Evolutionary conservation across 2,329 filamentous ascomycete species (phyloP), one percentile per base, ranked within the genome.

Genomic region (Nothophaeocryptopus gaeumannii): DNA sequence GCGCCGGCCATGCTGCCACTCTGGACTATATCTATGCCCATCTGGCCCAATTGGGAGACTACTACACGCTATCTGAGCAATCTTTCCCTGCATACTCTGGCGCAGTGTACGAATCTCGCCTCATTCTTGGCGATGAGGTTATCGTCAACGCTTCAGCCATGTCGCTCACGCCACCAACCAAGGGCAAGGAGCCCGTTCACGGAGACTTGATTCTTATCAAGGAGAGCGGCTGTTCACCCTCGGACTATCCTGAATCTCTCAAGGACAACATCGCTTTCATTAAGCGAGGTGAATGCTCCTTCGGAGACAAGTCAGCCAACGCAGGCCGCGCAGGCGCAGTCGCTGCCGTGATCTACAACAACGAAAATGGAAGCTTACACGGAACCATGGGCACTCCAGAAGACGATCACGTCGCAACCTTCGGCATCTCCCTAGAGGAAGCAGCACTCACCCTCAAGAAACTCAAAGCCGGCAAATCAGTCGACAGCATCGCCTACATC

Each of bases 291-390:
- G 74, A 70, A 2, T 93, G 88, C 64, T 58, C 82, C 5, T 93
- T 92, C 59, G 86, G 84, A 11, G 70, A 77, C 53, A 93, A 93
- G 73, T 85, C 85, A 1, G 77, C 77, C 45, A 72, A 80, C 11
- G 87, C 88, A 5, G 85, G 84, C 34, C 75, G 74, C 42, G 85
- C 85, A 1, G 86, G 87, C 14, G 88, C 88, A 5, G 67, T 81
- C 3, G 87, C 84, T 2, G 86, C 84, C 1, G 71, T 93, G n/a
- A 76, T 93, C 43, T 92, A 88, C 71, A 89, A 92, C 73, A 85
- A 84, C 58, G 81, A 82, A 2, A 70, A 77, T 57, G 81, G 82
- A 1, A 70, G 77, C 1, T 85, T 81, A 42, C 48, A 54, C 9
- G 53, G 58, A 12, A 55, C 54, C 1, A 53, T 60, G 29, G 88